phyloP scores from a whole-genome alignment of 768 basidiomycete genomes.

The Russula ochroleuca region DNA sequence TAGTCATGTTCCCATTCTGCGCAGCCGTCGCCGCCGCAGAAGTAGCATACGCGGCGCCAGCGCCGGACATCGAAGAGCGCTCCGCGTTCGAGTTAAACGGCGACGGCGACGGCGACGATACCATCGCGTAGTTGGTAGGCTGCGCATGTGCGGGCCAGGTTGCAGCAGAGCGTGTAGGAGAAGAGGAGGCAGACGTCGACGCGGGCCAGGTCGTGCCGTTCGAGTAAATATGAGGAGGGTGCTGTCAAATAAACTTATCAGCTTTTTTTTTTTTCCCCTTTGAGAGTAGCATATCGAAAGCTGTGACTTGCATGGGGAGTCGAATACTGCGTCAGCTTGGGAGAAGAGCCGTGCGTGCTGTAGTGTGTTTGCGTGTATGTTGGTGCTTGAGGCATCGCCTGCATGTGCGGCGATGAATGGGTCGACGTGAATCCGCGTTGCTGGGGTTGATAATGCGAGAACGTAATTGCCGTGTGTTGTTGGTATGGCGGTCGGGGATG shows the following conservation, averaged over 20 bases:
- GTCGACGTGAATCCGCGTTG: constrained; percentile 22
- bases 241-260: background rate
- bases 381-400: background rate
- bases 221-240: constrained; percentile 13
- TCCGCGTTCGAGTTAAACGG: constrained; percentile 17
- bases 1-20: constrained; percentile 11
- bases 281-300: background rate
- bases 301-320: constrained; percentile 8
- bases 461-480: constrained; percentile 24
- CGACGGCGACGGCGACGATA: background rate
- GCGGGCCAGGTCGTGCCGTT: constrained; percentile 21
- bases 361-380: constrained; percentile 11
- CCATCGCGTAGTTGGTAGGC: background rate
- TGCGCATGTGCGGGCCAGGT: constrained; percentile 16
- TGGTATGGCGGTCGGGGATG: constrained; percentile 2
- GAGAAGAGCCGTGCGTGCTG: background rate
- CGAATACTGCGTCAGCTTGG: constrained; percentile 12
- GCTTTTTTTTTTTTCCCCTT: background rate
- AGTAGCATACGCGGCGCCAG: background rate
- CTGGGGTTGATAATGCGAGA: constrained; percentile 28
- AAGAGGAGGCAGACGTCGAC: background rate
- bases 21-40: background rate
- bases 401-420: constrained; percentile 12
- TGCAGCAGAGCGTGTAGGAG: background rate
- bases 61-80: constrained; percentile 19